Conservation (phyloP, 805 yeast species). For the Teunomyces funiuensis region DNA sequence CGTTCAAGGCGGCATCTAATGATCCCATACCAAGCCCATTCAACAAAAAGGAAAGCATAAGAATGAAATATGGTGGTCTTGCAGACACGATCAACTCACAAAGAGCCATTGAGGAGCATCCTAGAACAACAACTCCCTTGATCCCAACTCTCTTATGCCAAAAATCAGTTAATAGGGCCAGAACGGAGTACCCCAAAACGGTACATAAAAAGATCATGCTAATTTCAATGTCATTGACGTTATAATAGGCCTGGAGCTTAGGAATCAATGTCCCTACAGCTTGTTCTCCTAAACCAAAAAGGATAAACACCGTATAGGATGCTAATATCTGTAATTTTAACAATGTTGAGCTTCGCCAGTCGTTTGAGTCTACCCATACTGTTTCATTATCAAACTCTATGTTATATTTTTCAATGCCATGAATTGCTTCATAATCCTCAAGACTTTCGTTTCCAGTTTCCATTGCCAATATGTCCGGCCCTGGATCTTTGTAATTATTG, state of each 20-base stretch:
- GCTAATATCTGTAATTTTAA: slow-evolving; percentile 46
- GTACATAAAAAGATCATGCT: slow-evolving; percentile 53
- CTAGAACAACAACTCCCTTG: slow-evolving; percentile 42
- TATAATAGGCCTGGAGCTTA: slow-evolving; percentile 45
- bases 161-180: slow-evolving; percentile 49
- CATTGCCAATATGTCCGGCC: neutral
- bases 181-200: slow-evolving; percentile 52
- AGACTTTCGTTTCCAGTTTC: slow-evolving; percentile 1
- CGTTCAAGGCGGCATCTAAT: slow-evolving; percentile 54
- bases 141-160: slow-evolving; percentile 48
- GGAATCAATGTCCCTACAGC: slow-evolving; percentile 62
- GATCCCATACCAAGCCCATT: slow-evolving; percentile 59
- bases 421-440: slow-evolving; percentile 1
- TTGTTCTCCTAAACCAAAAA: slow-evolving; percentile 61
- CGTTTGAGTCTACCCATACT: slow-evolving; percentile 35
- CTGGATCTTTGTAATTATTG: neutral
- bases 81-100: slow-evolving; percentile 40
- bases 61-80: slow-evolving; percentile 42
- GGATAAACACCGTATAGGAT: slow-evolving; percentile 38
- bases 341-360: slow-evolving; percentile 36
- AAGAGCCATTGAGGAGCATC: slow-evolving; percentile 31
- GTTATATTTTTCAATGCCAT: slow-evolving; percentile 1
- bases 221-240: slow-evolving; percentile 46
- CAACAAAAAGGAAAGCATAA: slow-evolving; percentile 39
- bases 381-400: slow-evolving; percentile 21